phyloP scores from a whole-genome alignment of 805 yeast species.

The Maudiozyma barnettii region DNA sequence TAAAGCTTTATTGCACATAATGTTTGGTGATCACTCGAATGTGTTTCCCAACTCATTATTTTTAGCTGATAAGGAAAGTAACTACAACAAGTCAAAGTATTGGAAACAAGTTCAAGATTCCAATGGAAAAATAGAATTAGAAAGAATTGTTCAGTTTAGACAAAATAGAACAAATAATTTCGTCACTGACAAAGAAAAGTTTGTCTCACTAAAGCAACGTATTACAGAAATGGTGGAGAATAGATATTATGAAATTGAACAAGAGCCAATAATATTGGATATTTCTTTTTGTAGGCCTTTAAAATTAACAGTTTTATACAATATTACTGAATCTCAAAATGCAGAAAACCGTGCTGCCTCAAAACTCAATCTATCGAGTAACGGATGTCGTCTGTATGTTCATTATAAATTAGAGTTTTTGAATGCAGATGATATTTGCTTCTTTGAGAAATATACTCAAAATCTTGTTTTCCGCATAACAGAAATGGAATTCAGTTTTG shows the following conservation, averaged over 20 bases:
- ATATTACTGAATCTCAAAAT: conserved; percentile 14
- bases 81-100: conserved; percentile 26
- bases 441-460: conserved; percentile 9
- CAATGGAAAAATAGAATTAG: conserved; percentile 9
- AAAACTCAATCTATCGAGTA: conserved; percentile 5
- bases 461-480: conserved; percentile 2
- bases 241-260: conserved; percentile 44
- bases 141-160: conserved; percentile 23
- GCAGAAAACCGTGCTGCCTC: conserved; percentile 2
- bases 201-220: conserved; percentile 31
- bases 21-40: conserved; percentile 70
- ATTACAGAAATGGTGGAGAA: conserved; percentile 46
- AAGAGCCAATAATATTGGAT: conserved; percentile 38
- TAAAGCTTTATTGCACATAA: conserved; percentile 66
- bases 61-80: conserved; percentile 22
- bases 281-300: conserved; percentile 38
- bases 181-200: conserved; percentile 8
- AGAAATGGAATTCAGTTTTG: conserved; percentile 6
- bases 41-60: conserved; percentile 28
- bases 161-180: conserved; percentile 17
- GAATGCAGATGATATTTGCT: conserved; percentile 1
- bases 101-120: conserved; percentile 11
- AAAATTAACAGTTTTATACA: conserved; percentile 23
- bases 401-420: conserved; percentile 11
- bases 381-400: conserved; percentile 5